These are phyloP conservation scores for Trichocladium antarcticum DNA, from an alignment of 495 filamentous ascomycete genomes.

Conservation along the genomic window DNA sequence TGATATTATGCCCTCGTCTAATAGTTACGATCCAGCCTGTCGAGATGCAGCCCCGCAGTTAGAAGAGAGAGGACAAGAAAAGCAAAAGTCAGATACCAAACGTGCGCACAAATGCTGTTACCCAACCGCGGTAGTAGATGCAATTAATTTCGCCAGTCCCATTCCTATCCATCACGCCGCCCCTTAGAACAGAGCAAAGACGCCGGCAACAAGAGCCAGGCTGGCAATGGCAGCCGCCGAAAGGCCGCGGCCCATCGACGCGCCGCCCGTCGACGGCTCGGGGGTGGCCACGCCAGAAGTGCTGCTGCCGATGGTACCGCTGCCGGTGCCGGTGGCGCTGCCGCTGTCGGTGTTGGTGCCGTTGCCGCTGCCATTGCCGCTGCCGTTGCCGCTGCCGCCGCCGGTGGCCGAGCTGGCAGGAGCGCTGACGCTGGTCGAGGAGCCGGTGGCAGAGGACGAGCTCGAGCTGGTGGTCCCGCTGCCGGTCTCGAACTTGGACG, in stretches of 20 bases:
- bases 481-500: conserved; percentile 28
- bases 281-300: conserved; percentile 11
- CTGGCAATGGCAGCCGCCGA: conserved; percentile 10
- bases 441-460: conserved; percentile 11
- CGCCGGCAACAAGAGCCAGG: conserved; percentile 17
- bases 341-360: too few species aligned
- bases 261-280: neutral
- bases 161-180: neutral
- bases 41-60: conserved; percentile 1
- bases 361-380: conserved; percentile 12
- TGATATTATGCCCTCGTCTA: conserved; percentile 3
- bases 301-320: conserved; percentile 11
- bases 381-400: conserved; percentile 7
- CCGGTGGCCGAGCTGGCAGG: conserved; percentile 15
- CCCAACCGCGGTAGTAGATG: conserved; percentile 1
- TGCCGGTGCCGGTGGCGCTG: conserved; percentile 12
- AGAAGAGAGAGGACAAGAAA: neutral
- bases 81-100: neutral
- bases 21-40: conserved; percentile 8
- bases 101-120: neutral
- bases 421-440: conserved; percentile 11
- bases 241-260: conserved; percentile 11
- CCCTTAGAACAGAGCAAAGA: conserved; percentile 19
- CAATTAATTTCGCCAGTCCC: neutral
- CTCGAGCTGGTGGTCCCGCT: conserved; percentile 7